Evolutionary conservation across 352 stramenopile species (phyloP), one percentile per base, ranked within the genome.

Genomic region (Blastocystis sp.): DNA sequence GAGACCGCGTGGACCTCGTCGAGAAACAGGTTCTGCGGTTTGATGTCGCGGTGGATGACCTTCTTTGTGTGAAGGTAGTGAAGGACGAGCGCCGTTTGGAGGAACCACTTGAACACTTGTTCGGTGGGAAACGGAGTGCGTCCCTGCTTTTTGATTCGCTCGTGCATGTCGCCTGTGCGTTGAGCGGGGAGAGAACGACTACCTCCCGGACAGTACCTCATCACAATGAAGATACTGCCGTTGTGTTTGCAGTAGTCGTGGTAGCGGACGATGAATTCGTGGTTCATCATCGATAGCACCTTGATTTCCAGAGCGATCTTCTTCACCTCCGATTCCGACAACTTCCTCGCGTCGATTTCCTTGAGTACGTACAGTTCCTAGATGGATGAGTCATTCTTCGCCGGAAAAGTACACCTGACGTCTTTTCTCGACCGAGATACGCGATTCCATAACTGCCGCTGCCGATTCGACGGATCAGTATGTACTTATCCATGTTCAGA

Each of bases 31-130:
- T 98, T 98, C 88, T 98, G 94, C 29, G 94, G 94, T 90, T 98
- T 98, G 87, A 98, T 91, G 87, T 98, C 95, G 51, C 95, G 92
- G 88, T 98, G 95, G 44, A 98, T 89, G 57, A 98, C 94, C 56
- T 94, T 91, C 87, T 97, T 94, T 44, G 92, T 92, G 90, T 98
- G 95, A 89, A 94, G 97, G 87, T 94, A 97, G 32, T 78, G 63
- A 8, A 73, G 38, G 9, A 73, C 63, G 21, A 73, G 63, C 4
- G 36, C 63, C 4, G 63, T 73, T 36, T 73, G 63, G 16, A 73
- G 11, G 27, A 73, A 73, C 63, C 63, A 73, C 63, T 73, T 73
- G 63, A 73, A 73, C 27, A 73, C 63, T 27, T 73, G 63, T 1
- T 73, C 63, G 42, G 9, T 73, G 27, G 63, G 63, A 51, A 73